phyloP scores from a whole-genome alignment of 208 protist species.

The Wallacemonas sp. region DNA sequence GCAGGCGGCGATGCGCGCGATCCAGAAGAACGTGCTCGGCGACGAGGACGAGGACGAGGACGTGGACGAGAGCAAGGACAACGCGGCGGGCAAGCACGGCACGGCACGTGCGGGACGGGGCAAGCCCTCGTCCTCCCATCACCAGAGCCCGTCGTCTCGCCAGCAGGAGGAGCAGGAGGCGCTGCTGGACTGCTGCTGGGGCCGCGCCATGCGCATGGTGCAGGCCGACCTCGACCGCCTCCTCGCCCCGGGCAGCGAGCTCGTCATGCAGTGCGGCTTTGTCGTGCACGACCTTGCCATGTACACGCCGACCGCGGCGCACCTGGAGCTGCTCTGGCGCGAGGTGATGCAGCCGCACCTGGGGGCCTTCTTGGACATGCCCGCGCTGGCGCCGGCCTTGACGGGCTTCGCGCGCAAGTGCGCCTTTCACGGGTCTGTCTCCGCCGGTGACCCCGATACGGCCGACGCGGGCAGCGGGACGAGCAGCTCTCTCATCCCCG shows the following conservation, averaged over 20 bases:
- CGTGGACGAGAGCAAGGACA: slow-evolving; percentile 14
- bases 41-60: slow-evolving; percentile 7
- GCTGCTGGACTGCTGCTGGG: slow-evolving; percentile 58
- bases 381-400: slow-evolving; percentile 51
- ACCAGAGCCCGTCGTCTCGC: too few species aligned
- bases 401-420: slow-evolving; percentile 70
- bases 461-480: slow-evolving; percentile 21
- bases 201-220: slow-evolving; percentile 51
- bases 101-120: too few species aligned
- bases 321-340: slow-evolving; percentile 73
- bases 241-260: slow-evolving; percentile 49
- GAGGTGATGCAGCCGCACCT: slow-evolving; percentile 49
- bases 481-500: slow-evolving; percentile 37
- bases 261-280: slow-evolving; percentile 44
- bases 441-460: background rate
- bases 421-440: slow-evolving; percentile 44
- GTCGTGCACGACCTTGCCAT: slow-evolving; percentile 84
- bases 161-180: slow-evolving; percentile 15
- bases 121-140: too few species aligned
- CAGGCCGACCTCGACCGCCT: slow-evolving; percentile 47
- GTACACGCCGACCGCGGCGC: slow-evolving; percentile 66
- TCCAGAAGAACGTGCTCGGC: background rate
- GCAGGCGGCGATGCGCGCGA: background rate
- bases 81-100: background rate
- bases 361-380: slow-evolving; percentile 37